phyloP scores from a whole-genome alignment of 1,284 basidiomycete species.

The Microbotryomycetes sp. region DNA sequence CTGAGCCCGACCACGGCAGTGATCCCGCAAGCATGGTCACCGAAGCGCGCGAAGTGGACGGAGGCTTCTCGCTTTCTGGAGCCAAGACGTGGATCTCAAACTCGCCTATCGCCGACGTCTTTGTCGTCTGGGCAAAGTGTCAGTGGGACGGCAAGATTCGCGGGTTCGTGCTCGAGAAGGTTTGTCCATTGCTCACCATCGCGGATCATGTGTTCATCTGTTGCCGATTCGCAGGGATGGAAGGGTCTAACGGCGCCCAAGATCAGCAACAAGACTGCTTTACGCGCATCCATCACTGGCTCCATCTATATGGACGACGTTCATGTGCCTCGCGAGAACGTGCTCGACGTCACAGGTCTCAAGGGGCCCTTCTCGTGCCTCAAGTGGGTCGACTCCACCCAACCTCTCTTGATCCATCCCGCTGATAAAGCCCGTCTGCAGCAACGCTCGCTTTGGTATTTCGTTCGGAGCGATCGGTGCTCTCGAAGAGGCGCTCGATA shows the following conservation, averaged over 20 bases:
- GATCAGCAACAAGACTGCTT: conserved; percentile 88
- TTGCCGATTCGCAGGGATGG: conserved; percentile 51
- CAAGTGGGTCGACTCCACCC: conserved; percentile 48
- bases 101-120: conserved; percentile 46
- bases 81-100: conserved; percentile 98
- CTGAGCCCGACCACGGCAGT: conserved; percentile 86
- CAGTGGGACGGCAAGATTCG: conserved; percentile 88
- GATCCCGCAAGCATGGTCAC: conserved; percentile 74
- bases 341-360: conserved; percentile 70
- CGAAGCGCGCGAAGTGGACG: conserved; percentile 70
- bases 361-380: conserved; percentile 81
- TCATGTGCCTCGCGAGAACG: conserved; percentile 56
- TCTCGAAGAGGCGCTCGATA: conserved; percentile 79
- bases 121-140: conserved; percentile 90
- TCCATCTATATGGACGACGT: conserved; percentile 90
- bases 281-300: conserved; percentile 83
- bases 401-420: background rate
- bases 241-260: conserved; percentile 77
- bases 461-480: conserved; percentile 73
- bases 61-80: conserved; percentile 74
- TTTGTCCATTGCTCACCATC: conserved; percentile 35
- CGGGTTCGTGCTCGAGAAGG: conserved; percentile 89
- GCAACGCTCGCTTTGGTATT: conserved; percentile 79
- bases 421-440: conserved; percentile 7
- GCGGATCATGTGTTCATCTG: no score